A percentile compares a stretch with the other conserved stretches of the same genome.
These are phyloP conservation scores for Aureobasidium sp. DNA, from an alignment of 2,329 filamentous ascomycete species.

Conservation along the genomic window DNA sequence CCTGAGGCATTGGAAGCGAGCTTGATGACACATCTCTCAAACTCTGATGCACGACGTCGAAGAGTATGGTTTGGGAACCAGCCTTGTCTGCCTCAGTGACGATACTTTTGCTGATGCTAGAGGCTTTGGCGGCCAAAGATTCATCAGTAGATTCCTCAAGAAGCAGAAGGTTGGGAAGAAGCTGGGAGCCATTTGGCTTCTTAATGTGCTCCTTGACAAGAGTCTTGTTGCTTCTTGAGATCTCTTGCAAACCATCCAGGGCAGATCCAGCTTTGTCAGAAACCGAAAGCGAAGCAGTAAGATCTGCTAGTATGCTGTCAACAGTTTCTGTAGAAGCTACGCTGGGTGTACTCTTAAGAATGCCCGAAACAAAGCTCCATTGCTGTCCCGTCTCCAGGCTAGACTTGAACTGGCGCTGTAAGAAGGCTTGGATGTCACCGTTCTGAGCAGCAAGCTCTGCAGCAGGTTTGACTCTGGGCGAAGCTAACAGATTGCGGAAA, in stretches of 20 bases:
- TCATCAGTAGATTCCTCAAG: slow-evolving; percentile 49
- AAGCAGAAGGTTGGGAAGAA: slow-evolving; percentile 47
- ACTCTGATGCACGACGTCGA: slow-evolving; percentile 47
- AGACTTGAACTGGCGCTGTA: slow-evolving; percentile 20
- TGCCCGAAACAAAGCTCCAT: slow-evolving; percentile 32
- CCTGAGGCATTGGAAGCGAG: slow-evolving; percentile 45
- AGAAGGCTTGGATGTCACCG: slow-evolving; percentile 30
- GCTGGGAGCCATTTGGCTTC: slow-evolving; percentile 36
- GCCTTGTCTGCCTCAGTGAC: slow-evolving; percentile 20
- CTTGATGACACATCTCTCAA: slow-evolving; percentile 39
- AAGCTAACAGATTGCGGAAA: slow-evolving; percentile 26
- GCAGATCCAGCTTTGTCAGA: slow-evolving; percentile 29
- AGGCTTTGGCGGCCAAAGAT: slow-evolving; percentile 40
- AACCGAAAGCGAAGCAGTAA: slow-evolving; percentile 35
- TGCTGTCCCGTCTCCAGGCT: slow-evolving; percentile 19
- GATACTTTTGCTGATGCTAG: slow-evolving; percentile 17
- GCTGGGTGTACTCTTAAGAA: slow-evolving; percentile 24
- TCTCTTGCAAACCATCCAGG: slow-evolving; percentile 36
- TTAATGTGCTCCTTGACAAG: slow-evolving; percentile 40
- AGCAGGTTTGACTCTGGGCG: slow-evolving; percentile 29
- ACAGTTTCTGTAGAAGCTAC: slow-evolving; percentile 31
- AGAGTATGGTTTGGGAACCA: slow-evolving; percentile 39
- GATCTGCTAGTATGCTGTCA: slow-evolving; percentile 31
- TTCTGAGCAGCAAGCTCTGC: slow-evolving; percentile 32
- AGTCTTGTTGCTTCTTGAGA: slow-evolving; percentile 30